phyloP scores from a whole-genome alignment of 1,139 yeast species.

The Scheffersomyces illinoinensis region DNA sequence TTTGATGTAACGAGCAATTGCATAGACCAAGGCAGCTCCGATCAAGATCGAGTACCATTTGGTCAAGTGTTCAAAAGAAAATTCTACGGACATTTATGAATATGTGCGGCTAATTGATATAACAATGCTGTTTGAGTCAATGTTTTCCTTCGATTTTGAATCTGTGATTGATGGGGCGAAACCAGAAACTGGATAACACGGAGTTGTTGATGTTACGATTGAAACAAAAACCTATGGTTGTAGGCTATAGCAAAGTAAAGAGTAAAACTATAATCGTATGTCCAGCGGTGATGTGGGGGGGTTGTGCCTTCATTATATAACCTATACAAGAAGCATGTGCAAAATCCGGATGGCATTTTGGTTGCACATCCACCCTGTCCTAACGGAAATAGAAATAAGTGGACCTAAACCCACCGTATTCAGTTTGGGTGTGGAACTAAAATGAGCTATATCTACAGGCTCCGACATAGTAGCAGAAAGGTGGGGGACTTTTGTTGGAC shows the following conservation, averaged over 20 bases:
- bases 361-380: not conserved
- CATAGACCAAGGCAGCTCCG: conserved; percentile 11
- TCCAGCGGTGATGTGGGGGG: not conserved
- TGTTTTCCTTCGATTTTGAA: not conserved
- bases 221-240: not conserved
- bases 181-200: not conserved
- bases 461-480: not conserved
- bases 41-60: conserved; percentile 16
- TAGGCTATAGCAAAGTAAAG: not conserved
- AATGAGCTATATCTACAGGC: not conserved
- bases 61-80: conserved; percentile 8
- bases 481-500: not conserved
- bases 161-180: not conserved
- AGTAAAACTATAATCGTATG: too few species aligned
- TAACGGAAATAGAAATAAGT: not conserved
- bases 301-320: not conserved
- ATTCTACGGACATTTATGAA: not conserved
- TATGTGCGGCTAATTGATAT: not conserved
- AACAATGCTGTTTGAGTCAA: not conserved
- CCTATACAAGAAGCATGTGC: not conserved
- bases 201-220: not conserved
- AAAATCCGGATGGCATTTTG: too few species aligned
- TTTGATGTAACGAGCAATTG: conserved; percentile 8
- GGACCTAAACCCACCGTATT: not conserved
- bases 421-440: not conserved